Conservation (phyloP, 139 green algal genomes). For the Dunaliella primolecta region DNA sequence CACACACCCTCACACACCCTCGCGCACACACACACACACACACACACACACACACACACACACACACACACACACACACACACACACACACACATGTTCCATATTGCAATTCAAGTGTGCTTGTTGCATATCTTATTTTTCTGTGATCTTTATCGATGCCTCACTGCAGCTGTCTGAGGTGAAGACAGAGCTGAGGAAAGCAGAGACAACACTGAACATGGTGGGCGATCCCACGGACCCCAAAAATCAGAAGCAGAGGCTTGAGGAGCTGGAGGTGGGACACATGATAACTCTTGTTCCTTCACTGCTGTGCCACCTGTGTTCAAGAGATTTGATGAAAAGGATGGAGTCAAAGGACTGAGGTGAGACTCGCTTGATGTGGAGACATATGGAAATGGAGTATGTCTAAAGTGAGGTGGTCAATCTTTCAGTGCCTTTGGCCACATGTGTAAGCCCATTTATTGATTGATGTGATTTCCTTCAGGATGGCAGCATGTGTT, state of each 20-base stretch:
- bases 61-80: no score
- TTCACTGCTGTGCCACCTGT: no score
- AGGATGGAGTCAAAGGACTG: no score
- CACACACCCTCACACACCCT: background rate
- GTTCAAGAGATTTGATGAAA: no score
- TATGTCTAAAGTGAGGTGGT: no score
- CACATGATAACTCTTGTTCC: no score
- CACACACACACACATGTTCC: background rate
- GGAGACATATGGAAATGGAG: no score
- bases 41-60: background rate
- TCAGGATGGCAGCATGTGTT: no score
- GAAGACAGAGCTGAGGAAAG: slow-evolving; percentile 15
- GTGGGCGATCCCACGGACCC: slow-evolving; percentile 5
- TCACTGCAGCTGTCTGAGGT: slow-evolving; percentile 7
- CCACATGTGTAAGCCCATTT: background rate
- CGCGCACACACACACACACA: slow-evolving; percentile 8
- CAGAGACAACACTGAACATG: slow-evolving; percentile 20
- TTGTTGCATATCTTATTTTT: background rate
- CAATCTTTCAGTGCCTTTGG: background rate
- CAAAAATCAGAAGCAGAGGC: background rate
- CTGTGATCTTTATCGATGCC: background rate
- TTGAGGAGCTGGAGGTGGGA: background rate
- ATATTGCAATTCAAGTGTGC: background rate
- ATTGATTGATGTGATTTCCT: no score
- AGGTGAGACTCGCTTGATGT: no score